Evolutionary conservation across 768 basidiomycete species (phyloP).

Genomic region (Holtermanniella nyarrowii): DNA sequence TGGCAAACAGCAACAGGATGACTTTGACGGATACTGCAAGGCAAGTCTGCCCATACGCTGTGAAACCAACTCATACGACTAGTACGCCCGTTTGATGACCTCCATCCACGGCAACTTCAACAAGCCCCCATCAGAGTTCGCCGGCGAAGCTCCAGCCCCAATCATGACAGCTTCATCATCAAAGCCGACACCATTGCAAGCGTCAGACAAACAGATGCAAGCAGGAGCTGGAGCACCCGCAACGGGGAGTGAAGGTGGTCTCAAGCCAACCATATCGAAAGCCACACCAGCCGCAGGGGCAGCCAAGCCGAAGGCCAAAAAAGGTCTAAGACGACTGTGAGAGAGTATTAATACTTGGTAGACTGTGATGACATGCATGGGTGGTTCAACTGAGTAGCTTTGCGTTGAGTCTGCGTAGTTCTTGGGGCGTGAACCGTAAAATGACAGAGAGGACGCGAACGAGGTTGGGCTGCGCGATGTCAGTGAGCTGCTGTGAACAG

Average conservation of each 20-base stretch:
- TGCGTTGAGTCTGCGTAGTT: constrained; percentile 75
- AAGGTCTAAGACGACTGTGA: background rate
- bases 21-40: constrained; percentile 73
- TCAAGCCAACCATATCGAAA: background rate
- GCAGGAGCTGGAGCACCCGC: too few relatives aligned
- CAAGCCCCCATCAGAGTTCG: background rate
- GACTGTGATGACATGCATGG: constrained; percentile 23
- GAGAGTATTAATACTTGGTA: background rate
- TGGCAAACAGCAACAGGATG: constrained; percentile 74
- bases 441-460: constrained; percentile 86
- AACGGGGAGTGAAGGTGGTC: background rate
- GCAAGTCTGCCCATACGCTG: constrained; percentile 8
- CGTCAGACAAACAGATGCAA: too few relatives aligned
- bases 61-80: constrained; percentile 7
- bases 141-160: background rate
- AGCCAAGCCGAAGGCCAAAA: background rate
- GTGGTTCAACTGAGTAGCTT: constrained; percentile 51
- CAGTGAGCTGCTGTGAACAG: background rate
- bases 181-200: too few relatives aligned
- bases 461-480: constrained; percentile 59
- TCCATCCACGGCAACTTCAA: constrained; percentile 57
- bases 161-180: too few relatives aligned
- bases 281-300: background rate
- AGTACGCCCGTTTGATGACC: constrained; percentile 77
- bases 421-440: constrained; percentile 86